phyloP scores from a whole-genome alignment of 495 filamentous ascomycete genomes.

The Tuber brumale region DNA sequence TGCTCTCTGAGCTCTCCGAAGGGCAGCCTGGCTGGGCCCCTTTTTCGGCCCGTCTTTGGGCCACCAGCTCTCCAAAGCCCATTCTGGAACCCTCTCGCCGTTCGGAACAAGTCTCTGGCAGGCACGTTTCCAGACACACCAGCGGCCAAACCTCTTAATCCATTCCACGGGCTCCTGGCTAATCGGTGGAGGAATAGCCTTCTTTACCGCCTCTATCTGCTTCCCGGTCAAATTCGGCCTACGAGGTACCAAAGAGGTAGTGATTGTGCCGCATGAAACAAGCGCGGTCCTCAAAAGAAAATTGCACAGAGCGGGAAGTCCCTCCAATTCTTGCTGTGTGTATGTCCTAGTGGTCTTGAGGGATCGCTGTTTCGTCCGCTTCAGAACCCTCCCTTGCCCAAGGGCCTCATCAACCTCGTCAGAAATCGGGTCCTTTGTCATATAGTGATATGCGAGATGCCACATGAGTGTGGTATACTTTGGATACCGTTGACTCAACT shows the following conservation, averaged over 20 bases:
- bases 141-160: conserved; percentile 59
- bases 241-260: conserved; percentile 55
- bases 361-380: conserved; percentile 47
- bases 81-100: conserved; percentile 56
- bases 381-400: conserved; percentile 51
- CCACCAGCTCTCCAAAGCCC: conserved; percentile 49
- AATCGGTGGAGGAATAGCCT: conserved; percentile 57
- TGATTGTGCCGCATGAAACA: conserved; percentile 57
- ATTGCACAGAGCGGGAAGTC: conserved; percentile 56
- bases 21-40: conserved; percentile 23
- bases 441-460: conserved; percentile 61
- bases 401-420: conserved; percentile 53
- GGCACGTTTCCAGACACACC: conserved; percentile 69
- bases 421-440: conserved; percentile 62
- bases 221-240: conserved; percentile 42
- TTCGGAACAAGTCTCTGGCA: conserved; percentile 43
- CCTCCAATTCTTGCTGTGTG: conserved; percentile 62
- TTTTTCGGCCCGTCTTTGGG: conserved; percentile 33
- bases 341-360: conserved; percentile 58
- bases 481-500: conserved; percentile 64
- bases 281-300: conserved; percentile 64
- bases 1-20: conserved; percentile 23
- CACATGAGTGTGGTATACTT: conserved; percentile 71
- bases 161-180: conserved; percentile 57
- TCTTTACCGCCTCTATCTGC: conserved; percentile 50